These are phyloP conservation scores for Schizosaccharomyces octosporus DNA, from an alignment of 805 yeast genomes.

Conservation along the genomic window DNA sequence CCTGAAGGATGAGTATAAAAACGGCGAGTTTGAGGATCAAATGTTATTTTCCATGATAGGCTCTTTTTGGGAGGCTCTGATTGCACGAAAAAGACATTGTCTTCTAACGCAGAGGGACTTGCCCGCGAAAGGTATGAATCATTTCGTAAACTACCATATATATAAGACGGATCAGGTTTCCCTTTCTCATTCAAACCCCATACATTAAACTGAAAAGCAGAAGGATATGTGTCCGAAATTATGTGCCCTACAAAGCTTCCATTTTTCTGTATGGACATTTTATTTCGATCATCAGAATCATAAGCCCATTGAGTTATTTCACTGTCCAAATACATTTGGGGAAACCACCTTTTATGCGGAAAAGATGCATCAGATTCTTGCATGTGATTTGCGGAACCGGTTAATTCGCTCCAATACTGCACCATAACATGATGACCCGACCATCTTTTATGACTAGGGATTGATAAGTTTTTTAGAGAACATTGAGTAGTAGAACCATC, in stretches of 20 bases:
- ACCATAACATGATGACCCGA: neutral
- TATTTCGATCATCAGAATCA: neutral
- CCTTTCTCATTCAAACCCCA: neutral
- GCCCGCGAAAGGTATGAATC: neutral
- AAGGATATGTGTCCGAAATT: neutral
- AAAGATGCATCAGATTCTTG: neutral
- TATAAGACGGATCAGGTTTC: neutral
- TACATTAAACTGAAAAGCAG: neutral
- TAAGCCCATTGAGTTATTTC: neutral
- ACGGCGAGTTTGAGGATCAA: neutral
- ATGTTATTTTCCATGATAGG: neutral
- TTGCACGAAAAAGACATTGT: neutral
- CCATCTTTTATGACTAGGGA: neutral
- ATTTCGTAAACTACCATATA: neutral
- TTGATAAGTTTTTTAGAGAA: neutral
- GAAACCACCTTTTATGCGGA: neutral
- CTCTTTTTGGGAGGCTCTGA: neutral
- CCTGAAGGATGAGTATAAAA: neutral
- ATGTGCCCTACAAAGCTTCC: neutral
- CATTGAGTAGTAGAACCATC: neutral
- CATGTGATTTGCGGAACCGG: slow-evolving; percentile 1
- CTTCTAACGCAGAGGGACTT: neutral
- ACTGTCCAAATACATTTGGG: neutral
- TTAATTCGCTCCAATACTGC: neutral
- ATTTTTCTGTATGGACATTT: neutral